phyloP scores from a whole-genome alignment of 139 green algal genomes.

The Coelastrella sp. region DNA sequence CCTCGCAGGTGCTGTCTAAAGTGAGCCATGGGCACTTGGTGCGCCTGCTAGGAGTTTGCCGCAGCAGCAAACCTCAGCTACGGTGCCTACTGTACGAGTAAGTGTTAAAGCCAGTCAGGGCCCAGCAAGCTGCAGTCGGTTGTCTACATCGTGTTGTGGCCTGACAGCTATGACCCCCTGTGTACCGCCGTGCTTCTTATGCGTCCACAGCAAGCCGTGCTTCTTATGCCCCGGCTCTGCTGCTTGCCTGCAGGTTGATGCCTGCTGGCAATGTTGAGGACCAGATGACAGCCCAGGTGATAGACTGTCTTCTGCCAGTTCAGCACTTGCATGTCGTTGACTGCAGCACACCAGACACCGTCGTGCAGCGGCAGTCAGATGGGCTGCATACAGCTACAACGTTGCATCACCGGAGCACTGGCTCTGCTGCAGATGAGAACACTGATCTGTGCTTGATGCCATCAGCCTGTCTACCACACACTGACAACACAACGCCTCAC shows the following conservation, averaged over 20 bases:
- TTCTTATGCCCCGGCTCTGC: background rate
- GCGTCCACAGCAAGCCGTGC: background rate
- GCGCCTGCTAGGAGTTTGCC: conserved; percentile 24
- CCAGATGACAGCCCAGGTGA: background rate
- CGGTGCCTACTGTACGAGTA: conserved; percentile 47
- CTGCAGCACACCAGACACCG: too few species aligned
- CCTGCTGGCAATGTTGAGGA: conserved; percentile 39
- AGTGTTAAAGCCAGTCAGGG: conserved; percentile 1
- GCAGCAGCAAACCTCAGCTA: background rate
- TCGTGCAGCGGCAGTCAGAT: too few species aligned
- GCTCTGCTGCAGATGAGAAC: too few species aligned
- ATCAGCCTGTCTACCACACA: background rate
- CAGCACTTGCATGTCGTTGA: background rate
- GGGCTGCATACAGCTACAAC: too few species aligned
- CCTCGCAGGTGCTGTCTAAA: conserved; percentile 9
- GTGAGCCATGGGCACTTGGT: conserved; percentile 38
- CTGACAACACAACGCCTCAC: background rate
- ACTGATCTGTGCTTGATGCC: too few species aligned
- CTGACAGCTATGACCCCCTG: too few species aligned
- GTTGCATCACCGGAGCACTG: too few species aligned
- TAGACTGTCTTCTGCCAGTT: background rate
- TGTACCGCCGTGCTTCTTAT: background rate
- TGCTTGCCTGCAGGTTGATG: background rate
- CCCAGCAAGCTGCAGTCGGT: too few species aligned
- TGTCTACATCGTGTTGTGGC: background rate